Percentiles rank a stretch among this genome's conserved stretches.
Evolutionary conservation across 345 rosid genomes (phyloP).

Genomic region (Angophora floribunda): DNA sequence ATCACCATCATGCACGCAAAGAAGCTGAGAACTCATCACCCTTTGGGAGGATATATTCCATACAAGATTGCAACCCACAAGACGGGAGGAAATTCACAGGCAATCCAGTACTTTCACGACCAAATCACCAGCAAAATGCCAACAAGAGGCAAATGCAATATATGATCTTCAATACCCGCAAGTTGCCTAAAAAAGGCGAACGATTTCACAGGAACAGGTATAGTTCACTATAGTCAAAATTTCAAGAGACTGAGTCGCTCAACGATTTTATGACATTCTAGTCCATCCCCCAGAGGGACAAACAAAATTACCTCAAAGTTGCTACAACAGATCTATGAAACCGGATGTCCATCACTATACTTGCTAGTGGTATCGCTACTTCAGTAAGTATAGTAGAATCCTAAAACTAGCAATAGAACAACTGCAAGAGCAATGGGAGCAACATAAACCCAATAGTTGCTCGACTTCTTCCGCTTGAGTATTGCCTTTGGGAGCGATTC

Average conservation of each 20-base stretch:
- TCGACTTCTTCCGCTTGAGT: slow-evolving; percentile 60
- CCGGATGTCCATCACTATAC: background rate
- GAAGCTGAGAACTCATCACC: background rate
- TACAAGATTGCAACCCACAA: background rate
- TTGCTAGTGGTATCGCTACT: background rate
- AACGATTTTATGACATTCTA: background rate
- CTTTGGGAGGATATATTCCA: background rate
- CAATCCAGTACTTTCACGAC: background rate
- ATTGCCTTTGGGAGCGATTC: slow-evolving; percentile 66
- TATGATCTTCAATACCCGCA: background rate
- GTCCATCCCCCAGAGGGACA: background rate
- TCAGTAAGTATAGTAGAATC: background rate
- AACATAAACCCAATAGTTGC: slow-evolving; percentile 49
- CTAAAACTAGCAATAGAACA: background rate
- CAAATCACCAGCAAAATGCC: background rate
- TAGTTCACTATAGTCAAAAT: background rate
- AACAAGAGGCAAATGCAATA: background rate
- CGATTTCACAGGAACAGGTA: background rate
- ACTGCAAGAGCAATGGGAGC: background rate
- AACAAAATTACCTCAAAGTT: background rate
- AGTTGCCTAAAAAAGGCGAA: background rate
- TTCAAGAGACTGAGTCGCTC: background rate
- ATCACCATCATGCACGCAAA: background rate
- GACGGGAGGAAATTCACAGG: background rate
- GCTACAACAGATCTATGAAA: background rate